phyloP scores from a whole-genome alignment of 352 stramenopile genomes.

The Saprolegnia diclina region DNA sequence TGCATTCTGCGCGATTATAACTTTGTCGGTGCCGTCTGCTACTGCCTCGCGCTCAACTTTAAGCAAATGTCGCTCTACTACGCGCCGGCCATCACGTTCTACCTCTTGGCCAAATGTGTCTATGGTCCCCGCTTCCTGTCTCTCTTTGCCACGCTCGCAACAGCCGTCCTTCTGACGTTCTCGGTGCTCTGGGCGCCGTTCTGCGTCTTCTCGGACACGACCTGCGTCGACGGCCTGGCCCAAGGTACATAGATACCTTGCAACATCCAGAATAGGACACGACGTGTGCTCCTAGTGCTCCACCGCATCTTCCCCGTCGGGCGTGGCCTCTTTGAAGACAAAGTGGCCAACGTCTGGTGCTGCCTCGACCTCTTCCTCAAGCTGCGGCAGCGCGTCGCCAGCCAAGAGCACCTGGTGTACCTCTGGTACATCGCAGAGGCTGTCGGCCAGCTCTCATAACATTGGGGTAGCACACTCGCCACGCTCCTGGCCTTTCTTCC shows the following conservation, averaged over 20 bases:
- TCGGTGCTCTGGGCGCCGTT: constrained; percentile 88
- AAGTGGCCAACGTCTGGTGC: constrained; percentile 97
- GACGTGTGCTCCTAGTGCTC: constrained; percentile 52
- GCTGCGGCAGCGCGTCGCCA: constrained; percentile 47
- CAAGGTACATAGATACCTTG: constrained; percentile 42
- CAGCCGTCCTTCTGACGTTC: constrained; percentile 89
- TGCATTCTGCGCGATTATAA: constrained; percentile 72
- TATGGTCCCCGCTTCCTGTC: constrained; percentile 37
- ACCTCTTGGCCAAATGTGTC: constrained; percentile 86
- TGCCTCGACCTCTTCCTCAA: constrained; percentile 80
- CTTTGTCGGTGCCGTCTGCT: constrained; percentile 78
- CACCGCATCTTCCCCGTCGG: constrained; percentile 94
- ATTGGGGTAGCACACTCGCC: constrained; percentile 46
- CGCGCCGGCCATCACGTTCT: constrained; percentile 90
- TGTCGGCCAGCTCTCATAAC: constrained; percentile 1
- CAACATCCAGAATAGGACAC: neutral
- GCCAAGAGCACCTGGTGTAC: constrained; percentile 51
- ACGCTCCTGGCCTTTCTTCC: constrained; percentile 86
- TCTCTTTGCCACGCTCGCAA: constrained; percentile 61
- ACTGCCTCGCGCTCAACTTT: constrained; percentile 94
- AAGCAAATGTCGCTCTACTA: constrained; percentile 99
- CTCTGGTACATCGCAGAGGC: constrained; percentile 45
- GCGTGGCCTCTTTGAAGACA: constrained; percentile 96
- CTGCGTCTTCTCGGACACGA: constrained; percentile 50
- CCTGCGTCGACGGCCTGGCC: constrained; percentile 49